phyloP scores from a whole-genome alignment of 73 alveolate genomes.

The Stentor roeselii region DNA sequence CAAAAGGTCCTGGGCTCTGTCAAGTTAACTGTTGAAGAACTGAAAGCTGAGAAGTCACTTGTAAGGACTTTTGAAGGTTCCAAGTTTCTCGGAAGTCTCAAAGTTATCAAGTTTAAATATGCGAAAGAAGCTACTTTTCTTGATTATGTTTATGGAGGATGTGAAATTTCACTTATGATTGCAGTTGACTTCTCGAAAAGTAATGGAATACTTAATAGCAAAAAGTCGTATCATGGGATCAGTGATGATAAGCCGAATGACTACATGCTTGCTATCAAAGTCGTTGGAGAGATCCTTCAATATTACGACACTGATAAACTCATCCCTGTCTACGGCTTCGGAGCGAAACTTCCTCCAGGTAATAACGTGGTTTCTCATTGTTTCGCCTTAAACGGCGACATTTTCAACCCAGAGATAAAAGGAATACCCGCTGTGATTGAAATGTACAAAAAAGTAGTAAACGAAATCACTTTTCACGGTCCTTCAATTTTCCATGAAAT shows the following conservation, averaged over 20 bases:
- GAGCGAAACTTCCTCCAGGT: conserved; percentile 80
- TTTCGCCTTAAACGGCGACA: conserved; percentile 89
- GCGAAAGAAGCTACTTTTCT: conserved; percentile 64
- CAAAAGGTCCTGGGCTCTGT: background rate
- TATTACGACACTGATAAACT: conserved; percentile 86
- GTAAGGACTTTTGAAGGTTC: background rate
- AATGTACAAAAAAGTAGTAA: conserved; percentile 71
- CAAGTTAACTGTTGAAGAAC: background rate
- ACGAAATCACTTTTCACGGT: conserved; percentile 70
- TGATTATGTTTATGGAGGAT: conserved; percentile 83
- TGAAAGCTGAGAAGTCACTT: background rate
- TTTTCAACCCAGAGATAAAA: conserved; percentile 79
- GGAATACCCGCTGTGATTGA: conserved; percentile 81
- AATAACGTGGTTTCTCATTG: conserved; percentile 73
- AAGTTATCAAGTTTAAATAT: background rate
- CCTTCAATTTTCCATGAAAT: conserved; percentile 85
- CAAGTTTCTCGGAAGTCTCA: background rate
- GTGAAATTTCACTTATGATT: conserved; percentile 76
- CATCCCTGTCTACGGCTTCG: conserved; percentile 94
- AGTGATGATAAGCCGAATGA: conserved; percentile 55
- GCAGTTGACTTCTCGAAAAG: conserved; percentile 93
- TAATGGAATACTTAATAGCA: conserved; percentile 70
- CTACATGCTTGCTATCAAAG: conserved; percentile 69
- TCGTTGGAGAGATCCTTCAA: conserved; percentile 78
- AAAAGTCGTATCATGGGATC: conserved; percentile 57